Percentiles rank a stretch among this genome's conserved stretches.
phyloP scores from a whole-genome alignment of 106 monocot species.

The Dendrobium catenatum region DNA sequence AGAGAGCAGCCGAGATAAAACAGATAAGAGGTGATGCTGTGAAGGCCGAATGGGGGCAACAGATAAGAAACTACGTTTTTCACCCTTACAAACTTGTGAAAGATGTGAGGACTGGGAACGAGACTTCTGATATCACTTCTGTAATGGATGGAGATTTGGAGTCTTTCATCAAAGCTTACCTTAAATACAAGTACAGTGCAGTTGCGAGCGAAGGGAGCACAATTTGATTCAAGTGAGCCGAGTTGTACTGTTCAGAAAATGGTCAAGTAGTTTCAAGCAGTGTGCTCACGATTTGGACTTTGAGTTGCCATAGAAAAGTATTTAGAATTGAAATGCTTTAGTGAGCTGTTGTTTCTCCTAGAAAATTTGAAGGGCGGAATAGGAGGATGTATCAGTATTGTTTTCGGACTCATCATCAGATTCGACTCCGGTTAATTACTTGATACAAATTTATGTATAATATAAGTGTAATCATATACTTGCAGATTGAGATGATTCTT shows the following conservation, averaged over 20 bases:
- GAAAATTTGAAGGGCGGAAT: too few relatives aligned
- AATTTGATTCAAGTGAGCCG: not conserved
- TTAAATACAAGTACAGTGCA: conserved; percentile 63
- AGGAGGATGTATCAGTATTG: too few relatives aligned
- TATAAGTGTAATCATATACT: too few relatives aligned
- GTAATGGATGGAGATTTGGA: conserved; percentile 95
- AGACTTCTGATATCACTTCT: conserved; percentile 75
- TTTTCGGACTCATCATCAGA: too few relatives aligned
- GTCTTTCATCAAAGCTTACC: conserved; percentile 79
- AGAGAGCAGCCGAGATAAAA: conserved; percentile 88
- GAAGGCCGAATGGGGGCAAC: conserved; percentile 99
- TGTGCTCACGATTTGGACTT: not conserved
- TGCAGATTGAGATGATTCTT: too few relatives aligned
- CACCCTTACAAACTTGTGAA: conserved; percentile 98
- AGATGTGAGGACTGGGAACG: conserved; percentile 72
- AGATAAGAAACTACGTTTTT: conserved; percentile 98
- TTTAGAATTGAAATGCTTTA: too few relatives aligned
- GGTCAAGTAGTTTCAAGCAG: too few relatives aligned
- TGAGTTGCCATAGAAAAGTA: too few relatives aligned
- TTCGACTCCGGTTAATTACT: too few relatives aligned
- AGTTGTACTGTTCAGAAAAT: not conserved
- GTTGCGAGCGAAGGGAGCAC: not conserved
- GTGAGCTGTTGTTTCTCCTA: too few relatives aligned
- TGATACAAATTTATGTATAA: too few relatives aligned
- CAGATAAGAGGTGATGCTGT: conserved; percentile 87